Evolutionary conservation across 208 protist species (phyloP).

Genomic region (Leishmania turanica): DNA sequence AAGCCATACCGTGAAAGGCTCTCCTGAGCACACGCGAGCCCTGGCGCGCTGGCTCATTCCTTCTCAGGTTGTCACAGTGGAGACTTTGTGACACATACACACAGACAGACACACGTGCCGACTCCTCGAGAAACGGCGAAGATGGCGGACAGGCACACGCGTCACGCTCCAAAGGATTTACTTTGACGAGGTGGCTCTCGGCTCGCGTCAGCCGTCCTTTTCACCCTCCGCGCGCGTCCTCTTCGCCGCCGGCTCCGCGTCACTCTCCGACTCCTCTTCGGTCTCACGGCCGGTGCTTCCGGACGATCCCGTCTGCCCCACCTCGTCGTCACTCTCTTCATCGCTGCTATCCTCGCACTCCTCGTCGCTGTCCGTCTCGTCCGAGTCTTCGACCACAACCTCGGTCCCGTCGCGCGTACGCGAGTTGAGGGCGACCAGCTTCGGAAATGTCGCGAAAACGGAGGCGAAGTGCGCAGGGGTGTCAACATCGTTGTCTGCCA

Average conservation of each 20-base stretch:
- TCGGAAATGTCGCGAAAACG: conserved; percentile 62
- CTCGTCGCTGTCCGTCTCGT: conserved; percentile 35
- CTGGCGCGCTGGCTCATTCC: not conserved
- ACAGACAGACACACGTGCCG: not conserved
- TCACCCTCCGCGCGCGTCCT: conserved; percentile 23
- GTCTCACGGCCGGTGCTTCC: conserved; percentile 1
- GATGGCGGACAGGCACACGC: not conserved
- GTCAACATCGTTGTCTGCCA: conserved; percentile 61
- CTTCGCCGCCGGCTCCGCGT: conserved; percentile 29
- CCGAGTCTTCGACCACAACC: conserved; percentile 37
- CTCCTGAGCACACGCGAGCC: not conserved
- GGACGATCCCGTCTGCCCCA: not conserved
- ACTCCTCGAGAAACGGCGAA: not conserved
- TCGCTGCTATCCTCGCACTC: conserved; percentile 28
- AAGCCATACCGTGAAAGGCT: not conserved
- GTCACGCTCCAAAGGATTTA: too few relatives aligned
- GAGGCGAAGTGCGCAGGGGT: conserved; percentile 41
- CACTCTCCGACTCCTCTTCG: conserved; percentile 11
- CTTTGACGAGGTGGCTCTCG: too few relatives aligned
- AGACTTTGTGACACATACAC: not conserved
- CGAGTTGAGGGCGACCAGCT: conserved; percentile 56
- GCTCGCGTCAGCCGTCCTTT: not conserved
- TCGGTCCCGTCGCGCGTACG: conserved; percentile 54
- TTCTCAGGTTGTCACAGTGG: not conserved
- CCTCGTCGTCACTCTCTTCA: not conserved